These are phyloP conservation scores for Eucalyptus melliodora DNA, from an alignment of 345 rosid species.

Conservation along the genomic window DNA sequence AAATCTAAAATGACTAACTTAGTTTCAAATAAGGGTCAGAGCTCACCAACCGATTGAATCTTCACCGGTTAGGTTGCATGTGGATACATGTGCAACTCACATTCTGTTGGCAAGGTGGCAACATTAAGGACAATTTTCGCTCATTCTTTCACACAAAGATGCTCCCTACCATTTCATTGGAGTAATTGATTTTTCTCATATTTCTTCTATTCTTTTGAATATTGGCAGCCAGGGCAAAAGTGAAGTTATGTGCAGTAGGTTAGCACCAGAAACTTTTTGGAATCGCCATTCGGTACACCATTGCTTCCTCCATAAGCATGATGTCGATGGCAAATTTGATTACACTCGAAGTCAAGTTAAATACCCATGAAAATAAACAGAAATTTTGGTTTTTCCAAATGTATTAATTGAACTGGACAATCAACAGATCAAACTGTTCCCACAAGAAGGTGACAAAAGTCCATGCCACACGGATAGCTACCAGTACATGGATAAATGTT, in stretches of 20 bases:
- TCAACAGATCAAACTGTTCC: conserved; percentile 41
- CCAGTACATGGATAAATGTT: conserved; percentile 34
- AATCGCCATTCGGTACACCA: conserved; percentile 33
- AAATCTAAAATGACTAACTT: no score
- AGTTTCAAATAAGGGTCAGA: no score
- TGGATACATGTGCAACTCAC: no score
- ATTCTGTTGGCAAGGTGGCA: no score
- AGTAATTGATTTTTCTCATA: not conserved
- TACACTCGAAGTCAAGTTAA: not conserved
- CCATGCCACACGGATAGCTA: conserved; percentile 44
- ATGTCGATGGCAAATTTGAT: not conserved
- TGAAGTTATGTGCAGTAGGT: conserved; percentile 23
- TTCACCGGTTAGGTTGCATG: accelerated
- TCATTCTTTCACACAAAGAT: no score
- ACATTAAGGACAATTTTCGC: accelerated
- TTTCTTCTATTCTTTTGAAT: not conserved
- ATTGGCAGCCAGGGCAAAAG: conserved; percentile 13
- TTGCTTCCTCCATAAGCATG: conserved; percentile 30
- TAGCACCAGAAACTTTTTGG: conserved; percentile 29
- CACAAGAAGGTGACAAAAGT: conserved; percentile 17
- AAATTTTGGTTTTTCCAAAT: not conserved
- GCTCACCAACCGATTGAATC: accelerated
- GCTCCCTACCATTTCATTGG: accelerated
- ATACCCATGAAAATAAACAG: not conserved
- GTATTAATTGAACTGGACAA: conserved; percentile 33